Evolutionary conservation across 768 basidiomycete genomes (phyloP).

Genomic region (Pulveroboletus ravenelii): DNA sequence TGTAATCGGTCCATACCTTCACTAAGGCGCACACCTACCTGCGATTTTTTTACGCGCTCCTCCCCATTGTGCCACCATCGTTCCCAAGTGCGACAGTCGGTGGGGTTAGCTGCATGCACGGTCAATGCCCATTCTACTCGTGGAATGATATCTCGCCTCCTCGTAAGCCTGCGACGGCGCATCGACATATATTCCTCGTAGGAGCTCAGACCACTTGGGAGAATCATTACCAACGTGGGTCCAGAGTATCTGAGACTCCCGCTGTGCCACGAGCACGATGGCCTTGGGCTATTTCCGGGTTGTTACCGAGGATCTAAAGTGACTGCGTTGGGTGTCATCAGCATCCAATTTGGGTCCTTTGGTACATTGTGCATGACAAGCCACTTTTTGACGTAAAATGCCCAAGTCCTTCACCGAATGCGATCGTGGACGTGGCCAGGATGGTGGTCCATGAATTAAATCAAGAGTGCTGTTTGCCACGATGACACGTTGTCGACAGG

Average conservation of each 20-base stretch:
- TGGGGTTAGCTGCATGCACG: too few species aligned
- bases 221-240: neutral
- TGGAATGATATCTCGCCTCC: neutral
- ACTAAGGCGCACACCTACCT: too few species aligned
- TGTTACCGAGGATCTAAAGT: neutral
- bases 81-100: too few species aligned
- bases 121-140: neutral
- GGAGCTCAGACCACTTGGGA: constrained; percentile 1
- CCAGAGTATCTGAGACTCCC: neutral
- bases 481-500: neutral
- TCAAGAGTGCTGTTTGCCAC: neutral
- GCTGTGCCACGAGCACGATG: neutral
- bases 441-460: neutral
- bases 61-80: too few species aligned
- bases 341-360: too few species aligned
- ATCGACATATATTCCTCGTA: neutral
- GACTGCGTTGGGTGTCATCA: neutral
- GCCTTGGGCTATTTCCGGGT: too few species aligned
- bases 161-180: neutral
- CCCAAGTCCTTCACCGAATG: too few species aligned
- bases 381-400: too few species aligned
- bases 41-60: too few species aligned
- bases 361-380: too few species aligned
- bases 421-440: too few species aligned
- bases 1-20: too few species aligned